phyloP scores from a whole-genome alignment of 306 rosid genomes.

The Vigna trinervia region DNA sequence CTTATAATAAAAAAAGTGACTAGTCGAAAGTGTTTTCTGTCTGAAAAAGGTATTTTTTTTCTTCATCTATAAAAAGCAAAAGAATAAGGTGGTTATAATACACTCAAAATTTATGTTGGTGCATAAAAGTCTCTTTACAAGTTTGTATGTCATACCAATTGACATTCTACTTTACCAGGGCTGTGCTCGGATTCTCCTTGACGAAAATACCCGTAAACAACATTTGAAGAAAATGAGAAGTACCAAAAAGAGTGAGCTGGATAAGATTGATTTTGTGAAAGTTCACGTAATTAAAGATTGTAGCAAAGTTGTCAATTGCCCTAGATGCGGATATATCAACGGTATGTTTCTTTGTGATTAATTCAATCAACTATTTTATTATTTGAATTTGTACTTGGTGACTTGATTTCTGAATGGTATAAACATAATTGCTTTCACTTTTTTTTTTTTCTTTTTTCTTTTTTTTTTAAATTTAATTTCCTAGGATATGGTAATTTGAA shows the following conservation, averaged over 20 bases:
- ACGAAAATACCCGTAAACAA: slow-evolving; percentile 50
- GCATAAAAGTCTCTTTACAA: background rate
- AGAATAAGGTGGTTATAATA: background rate
- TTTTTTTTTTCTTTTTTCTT: background rate
- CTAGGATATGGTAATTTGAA: background rate
- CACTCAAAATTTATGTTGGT: slow-evolving; percentile 1
- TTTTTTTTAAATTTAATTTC: slow-evolving; percentile 10
- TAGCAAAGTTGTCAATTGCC: slow-evolving; percentile 61
- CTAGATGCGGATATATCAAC: slow-evolving; percentile 69
- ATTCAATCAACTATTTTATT: slow-evolving; percentile 27
- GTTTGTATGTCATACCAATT: slow-evolving; percentile 12
- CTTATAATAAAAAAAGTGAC: slow-evolving; percentile 1
- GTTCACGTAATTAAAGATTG: slow-evolving; percentile 26
- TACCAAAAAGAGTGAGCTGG: slow-evolving; percentile 58
- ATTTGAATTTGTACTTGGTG: slow-evolving; percentile 8
- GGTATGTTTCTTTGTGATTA: slow-evolving; percentile 58
- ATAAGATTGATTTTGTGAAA: slow-evolving; percentile 61
- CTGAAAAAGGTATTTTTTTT: slow-evolving; percentile 9
- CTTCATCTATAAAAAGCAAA: background rate
- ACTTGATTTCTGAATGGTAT: slow-evolving; percentile 26
- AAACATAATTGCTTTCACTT: slow-evolving; percentile 15
- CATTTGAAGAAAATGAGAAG: slow-evolving; percentile 73
- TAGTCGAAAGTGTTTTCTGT: background rate
- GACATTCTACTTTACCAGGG: slow-evolving; percentile 51
- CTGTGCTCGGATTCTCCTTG: slow-evolving; percentile 79